These are phyloP conservation scores for Trichoderma erinaceum DNA, from an alignment of 495 filamentous ascomycete species.

Conservation along the genomic window DNA sequence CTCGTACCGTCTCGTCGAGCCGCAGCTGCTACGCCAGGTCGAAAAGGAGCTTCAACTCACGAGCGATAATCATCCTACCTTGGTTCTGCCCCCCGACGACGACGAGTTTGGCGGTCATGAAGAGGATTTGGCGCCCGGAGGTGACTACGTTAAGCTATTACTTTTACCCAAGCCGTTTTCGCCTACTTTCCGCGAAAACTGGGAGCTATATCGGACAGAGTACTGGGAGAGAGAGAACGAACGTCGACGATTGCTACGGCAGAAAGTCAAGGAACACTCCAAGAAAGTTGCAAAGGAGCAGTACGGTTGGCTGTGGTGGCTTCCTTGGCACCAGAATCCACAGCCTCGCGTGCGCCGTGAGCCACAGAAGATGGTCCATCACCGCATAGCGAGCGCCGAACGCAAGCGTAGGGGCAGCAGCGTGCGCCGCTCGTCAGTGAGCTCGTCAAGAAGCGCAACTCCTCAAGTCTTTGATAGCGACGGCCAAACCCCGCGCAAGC, in stretches of 20 bases:
- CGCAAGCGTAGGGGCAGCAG: conserved; percentile 43
- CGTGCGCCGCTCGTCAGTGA: conserved; percentile 40
- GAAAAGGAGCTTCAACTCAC: conserved; percentile 41
- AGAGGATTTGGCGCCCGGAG: conserved; percentile 83
- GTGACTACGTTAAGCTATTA: conserved; percentile 84
- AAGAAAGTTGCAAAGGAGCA: conserved; percentile 58
- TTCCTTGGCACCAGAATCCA: conserved; percentile 48
- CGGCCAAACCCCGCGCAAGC: conserved; percentile 28
- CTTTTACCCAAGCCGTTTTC: conserved; percentile 92
- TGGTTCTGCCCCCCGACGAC: conserved; percentile 37
- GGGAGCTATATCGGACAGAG: conserved; percentile 86
- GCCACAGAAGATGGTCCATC: conserved; percentile 29
- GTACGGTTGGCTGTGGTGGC: conserved; percentile 80
- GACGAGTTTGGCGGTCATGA: conserved; percentile 55
- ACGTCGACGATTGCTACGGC: conserved; percentile 64
- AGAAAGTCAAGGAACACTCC: conserved; percentile 59
- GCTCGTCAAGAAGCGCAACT: conserved; percentile 43
- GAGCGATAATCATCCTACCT: conserved; percentile 34
- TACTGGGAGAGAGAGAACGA: conserved; percentile 98
- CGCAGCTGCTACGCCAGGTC: conserved; percentile 43
- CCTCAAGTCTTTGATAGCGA: conserved; percentile 34
- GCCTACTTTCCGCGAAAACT: conserved; percentile 91
- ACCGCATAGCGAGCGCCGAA: conserved; percentile 34
- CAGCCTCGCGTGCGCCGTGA: conserved; percentile 26
- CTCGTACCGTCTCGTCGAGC: conserved; percentile 63